A percentile compares a stretch with the other conserved stretches of the same genome.
Evolutionary conservation across 1,284 basidiomycete genomes (phyloP).

Genomic region (Cryptococcus depauperatus): DNA sequence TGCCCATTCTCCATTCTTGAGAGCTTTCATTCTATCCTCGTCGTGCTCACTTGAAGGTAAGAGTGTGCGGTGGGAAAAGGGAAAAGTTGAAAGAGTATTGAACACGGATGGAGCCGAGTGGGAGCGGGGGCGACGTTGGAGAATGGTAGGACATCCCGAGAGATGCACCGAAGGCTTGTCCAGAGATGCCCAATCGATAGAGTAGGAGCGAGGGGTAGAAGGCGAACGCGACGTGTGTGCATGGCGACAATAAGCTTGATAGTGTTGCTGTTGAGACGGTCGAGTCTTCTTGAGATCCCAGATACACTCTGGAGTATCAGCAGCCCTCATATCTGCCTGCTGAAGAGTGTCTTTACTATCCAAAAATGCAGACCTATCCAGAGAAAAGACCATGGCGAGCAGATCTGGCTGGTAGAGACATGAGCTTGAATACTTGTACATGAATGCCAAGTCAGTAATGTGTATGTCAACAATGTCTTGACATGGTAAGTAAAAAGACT

Average conservation of each 20-base stretch:
- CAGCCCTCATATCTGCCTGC: too few species aligned
- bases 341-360: too few species aligned
- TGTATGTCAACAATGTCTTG: too few species aligned
- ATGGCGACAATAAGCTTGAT: neutral
- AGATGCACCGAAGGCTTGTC: neutral
- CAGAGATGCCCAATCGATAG: neutral
- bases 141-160: neutral
- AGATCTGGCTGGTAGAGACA: too few species aligned
- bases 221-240: constrained; percentile 6
- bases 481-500: too few species aligned
- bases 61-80: constrained; percentile 5
- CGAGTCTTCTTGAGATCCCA: too few species aligned
- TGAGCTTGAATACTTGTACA: too few species aligned
- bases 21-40: constrained; percentile 5
- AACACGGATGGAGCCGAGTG: constrained; percentile 8
- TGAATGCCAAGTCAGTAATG: too few species aligned
- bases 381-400: too few species aligned
- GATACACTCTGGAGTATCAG: too few species aligned
- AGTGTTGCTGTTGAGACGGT: too few species aligned
- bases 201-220: constrained; percentile 12
- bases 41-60: constrained; percentile 7
- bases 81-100: constrained; percentile 8
- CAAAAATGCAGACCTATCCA: too few species aligned
- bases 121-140: constrained; percentile 5
- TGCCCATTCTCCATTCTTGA: constrained; percentile 16